Conservation (phyloP, 148 eudicot species). For the Cornus florida region DNA sequence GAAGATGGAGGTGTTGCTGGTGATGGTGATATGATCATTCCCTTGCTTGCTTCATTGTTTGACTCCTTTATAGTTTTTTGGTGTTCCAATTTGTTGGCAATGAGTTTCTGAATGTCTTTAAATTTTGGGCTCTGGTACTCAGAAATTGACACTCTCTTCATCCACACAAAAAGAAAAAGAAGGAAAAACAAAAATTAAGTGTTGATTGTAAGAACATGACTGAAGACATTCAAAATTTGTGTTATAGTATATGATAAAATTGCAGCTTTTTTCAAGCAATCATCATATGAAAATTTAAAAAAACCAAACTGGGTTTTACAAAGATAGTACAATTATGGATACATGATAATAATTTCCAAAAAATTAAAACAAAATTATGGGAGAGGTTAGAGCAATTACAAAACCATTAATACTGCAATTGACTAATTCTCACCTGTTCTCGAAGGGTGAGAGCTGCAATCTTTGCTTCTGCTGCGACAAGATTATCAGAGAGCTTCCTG, state of each 20-base stretch:
- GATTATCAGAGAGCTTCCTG: conserved; percentile 17
- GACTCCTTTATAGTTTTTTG: conserved; percentile 5
- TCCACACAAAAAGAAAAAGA: background rate
- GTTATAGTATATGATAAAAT: background rate
- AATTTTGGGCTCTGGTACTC: conserved; percentile 14
- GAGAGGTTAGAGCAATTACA: background rate
- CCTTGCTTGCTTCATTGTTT: conserved; percentile 2
- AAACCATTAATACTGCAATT: background rate
- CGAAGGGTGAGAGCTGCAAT: conserved; percentile 1
- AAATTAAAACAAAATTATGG: background rate
- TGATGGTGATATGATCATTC: background rate
- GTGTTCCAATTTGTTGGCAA: conserved; percentile 20
- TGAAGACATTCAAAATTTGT: background rate
- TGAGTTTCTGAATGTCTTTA: conserved; percentile 28
- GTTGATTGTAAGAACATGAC: background rate
- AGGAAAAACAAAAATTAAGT: background rate
- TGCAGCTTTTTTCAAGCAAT: background rate
- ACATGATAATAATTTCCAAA: background rate
- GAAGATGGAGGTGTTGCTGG: background rate
- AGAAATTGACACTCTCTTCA: background rate
- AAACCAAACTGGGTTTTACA: background rate
- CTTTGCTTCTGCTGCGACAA: conserved; percentile 18
- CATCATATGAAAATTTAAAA: background rate
- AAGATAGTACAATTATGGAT: background rate
- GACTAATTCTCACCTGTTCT: conserved; percentile 5